Base-by-base conservation (phyloP, 2,329 filamentous ascomycete species). In the Fonsecaea nubica region DNA sequence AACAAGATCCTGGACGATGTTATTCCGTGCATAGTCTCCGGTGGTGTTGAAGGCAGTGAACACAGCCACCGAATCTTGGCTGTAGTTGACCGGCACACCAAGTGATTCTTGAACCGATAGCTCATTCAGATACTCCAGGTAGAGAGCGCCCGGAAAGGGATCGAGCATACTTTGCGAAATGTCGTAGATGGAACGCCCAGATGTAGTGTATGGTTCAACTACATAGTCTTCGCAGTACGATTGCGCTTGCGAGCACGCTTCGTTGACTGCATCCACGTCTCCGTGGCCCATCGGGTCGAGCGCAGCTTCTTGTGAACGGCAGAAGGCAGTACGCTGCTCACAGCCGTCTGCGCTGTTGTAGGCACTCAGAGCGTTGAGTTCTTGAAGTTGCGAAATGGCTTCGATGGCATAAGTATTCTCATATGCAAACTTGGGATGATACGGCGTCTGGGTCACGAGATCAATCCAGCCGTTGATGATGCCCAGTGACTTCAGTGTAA, bases 391-490 rank as follows among this genome's bases (percentile, higher is more conserved):
- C 13, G 58, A 63, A 81, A 91, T 83, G 2, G 84, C 81, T 68
- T 85, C 74, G 64, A 90, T 83, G 8, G 83, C 86, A 74, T 91
- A 93, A 0, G 88, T 80, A 64, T 82, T 82, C 13, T 68, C 35
- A 58, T 76, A 78, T 4, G 80, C 79, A 57, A 79, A 80, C 32
- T 76, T 74, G 1, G 79, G 78, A 64, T 80, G 81, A 55, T 74
- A 79, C 1, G 73, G 74, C 6, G 71, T 71, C 60, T 92, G 88
- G 0, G 87, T 81, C 35, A 87, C 75, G 71, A 85, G 82, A 73
- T 93, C 91, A 40, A 92, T 80, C 69, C 89, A 86, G 12, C 89
- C 90, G 75, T 92, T 91, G 65, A 92, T 80, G 65, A 93, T 90
- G 25, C 90, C 89, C 0, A 92, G 77, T 0, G 89, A 86, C 13